Conservation (phyloP, 345 rosid genomes). For the Xanthoceras sorbifolium region DNA sequence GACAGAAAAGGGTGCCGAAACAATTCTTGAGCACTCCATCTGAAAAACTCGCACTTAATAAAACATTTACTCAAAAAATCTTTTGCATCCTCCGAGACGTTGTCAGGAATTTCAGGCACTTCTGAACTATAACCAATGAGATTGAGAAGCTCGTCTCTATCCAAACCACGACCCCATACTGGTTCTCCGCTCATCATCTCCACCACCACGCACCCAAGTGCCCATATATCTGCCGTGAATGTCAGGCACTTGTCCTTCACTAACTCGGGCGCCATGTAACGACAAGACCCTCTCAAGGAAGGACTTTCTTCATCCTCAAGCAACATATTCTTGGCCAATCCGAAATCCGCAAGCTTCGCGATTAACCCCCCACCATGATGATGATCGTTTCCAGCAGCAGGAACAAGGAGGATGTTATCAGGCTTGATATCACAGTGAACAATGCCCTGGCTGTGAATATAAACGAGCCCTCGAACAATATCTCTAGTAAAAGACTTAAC, state of each 20-base stretch:
- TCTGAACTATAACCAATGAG: neutral
- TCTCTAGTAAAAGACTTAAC: neutral
- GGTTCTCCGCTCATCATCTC: neutral
- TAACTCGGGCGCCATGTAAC: neutral
- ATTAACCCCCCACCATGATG: neutral
- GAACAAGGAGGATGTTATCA: neutral
- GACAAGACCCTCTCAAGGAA: neutral
- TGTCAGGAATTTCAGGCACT: neutral
- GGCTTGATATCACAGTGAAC: conserved; percentile 14
- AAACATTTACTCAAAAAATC: neutral
- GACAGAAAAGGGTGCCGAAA: neutral
- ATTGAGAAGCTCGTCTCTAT: neutral
- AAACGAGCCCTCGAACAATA: neutral
- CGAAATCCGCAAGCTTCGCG: conserved; percentile 11
- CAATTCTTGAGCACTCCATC: neutral
- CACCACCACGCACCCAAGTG: neutral
- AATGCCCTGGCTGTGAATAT: neutral
- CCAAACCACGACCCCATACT: neutral
- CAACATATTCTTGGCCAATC: neutral
- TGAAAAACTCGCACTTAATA: too few relatives aligned
- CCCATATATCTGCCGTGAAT: neutral
- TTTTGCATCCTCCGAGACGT: neutral
- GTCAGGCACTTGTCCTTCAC: neutral
- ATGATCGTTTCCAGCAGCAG: neutral
- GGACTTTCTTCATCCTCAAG: neutral